Evolutionary conservation across 345 rosid species (phyloP).

Genomic region (Aegle marmelos): DNA sequence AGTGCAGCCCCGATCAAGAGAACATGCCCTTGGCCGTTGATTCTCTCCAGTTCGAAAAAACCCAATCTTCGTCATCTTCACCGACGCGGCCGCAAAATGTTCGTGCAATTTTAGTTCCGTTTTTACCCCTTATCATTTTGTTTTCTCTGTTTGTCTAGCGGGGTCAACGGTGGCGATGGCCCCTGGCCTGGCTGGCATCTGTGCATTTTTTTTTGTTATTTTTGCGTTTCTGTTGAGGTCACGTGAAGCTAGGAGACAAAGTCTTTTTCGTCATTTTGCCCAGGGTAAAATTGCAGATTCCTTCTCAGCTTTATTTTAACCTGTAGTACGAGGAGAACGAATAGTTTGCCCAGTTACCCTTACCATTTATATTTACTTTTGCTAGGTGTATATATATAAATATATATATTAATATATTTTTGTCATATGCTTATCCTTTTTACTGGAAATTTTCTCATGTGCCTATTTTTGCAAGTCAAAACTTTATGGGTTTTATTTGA

Average conservation of each 20-base stretch:
- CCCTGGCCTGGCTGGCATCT: constrained; percentile 6
- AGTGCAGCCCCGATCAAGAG: constrained; percentile 97
- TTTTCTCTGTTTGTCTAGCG: constrained; percentile 22
- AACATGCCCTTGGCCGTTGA: constrained; percentile 99
- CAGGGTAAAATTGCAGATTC: constrained; percentile 33
- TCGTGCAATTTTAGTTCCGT: constrained; percentile 18
- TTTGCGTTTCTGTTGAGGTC: constrained; percentile 18
- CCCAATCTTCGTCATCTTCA: constrained; percentile 37
- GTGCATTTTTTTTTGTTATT: neutral
- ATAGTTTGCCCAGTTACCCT: neutral
- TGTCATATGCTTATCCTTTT: neutral
- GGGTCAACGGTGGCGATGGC: neutral
- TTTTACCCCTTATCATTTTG: constrained; percentile 35
- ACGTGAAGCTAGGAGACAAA: constrained; percentile 47
- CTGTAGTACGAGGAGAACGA: neutral
- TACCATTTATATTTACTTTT: neutral
- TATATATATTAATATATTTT: too few species aligned
- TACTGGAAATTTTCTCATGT: neutral
- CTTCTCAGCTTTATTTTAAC: constrained; percentile 11
- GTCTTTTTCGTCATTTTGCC: constrained; percentile 17
- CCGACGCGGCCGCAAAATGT: constrained; percentile 5
- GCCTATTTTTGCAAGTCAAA: neutral
- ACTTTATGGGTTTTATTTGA: neutral
- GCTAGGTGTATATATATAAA: neutral
- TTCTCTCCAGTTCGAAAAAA: constrained; percentile 72